These are phyloP conservation scores for Phaffomyces opuntiae DNA, from an alignment of 805 yeast genomes.

Conservation along the genomic window DNA sequence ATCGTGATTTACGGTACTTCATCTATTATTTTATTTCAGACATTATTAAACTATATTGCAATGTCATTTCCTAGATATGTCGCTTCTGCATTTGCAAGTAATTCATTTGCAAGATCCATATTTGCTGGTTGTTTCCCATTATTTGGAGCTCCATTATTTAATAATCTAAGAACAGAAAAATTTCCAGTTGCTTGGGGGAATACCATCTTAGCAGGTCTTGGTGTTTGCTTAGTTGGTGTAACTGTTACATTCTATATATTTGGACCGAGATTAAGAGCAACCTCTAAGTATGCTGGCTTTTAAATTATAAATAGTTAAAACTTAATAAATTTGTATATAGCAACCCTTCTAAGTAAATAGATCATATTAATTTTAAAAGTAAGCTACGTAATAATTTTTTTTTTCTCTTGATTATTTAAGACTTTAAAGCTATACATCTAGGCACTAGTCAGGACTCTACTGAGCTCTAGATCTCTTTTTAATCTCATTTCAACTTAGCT, in stretches of 20 bases:
- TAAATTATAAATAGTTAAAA: too few species aligned
- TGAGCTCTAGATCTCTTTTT: too few species aligned
- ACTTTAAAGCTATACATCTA: too few species aligned
- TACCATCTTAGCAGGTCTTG: constrained; percentile 45
- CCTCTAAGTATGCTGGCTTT: constrained; percentile 30
- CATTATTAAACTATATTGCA: constrained; percentile 51
- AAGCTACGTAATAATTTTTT: too few species aligned
- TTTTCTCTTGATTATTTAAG: too few species aligned
- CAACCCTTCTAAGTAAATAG: too few species aligned
- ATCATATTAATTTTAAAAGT: too few species aligned
- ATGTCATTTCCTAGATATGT: constrained; percentile 52
- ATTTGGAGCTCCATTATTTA: constrained; percentile 62
- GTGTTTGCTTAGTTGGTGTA: constrained; percentile 41
- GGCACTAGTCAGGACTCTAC: too few species aligned
- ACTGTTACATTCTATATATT: constrained; percentile 46
- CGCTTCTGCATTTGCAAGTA: constrained; percentile 64
- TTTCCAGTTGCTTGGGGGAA: constrained; percentile 53
- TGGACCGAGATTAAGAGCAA: constrained; percentile 34
- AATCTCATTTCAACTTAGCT: too few species aligned
- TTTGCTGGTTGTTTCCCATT: constrained; percentile 65
- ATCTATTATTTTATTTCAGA: constrained; percentile 47
- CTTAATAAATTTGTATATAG: too few species aligned
- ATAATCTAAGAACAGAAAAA: constrained; percentile 40
- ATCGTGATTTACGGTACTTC: constrained; percentile 33
- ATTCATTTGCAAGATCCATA: constrained; percentile 55